A percentile compares a stretch with the other conserved stretches of the same genome.
phyloP scores from a whole-genome alignment of 345 rosid species.

The Brassica carinata region DNA sequence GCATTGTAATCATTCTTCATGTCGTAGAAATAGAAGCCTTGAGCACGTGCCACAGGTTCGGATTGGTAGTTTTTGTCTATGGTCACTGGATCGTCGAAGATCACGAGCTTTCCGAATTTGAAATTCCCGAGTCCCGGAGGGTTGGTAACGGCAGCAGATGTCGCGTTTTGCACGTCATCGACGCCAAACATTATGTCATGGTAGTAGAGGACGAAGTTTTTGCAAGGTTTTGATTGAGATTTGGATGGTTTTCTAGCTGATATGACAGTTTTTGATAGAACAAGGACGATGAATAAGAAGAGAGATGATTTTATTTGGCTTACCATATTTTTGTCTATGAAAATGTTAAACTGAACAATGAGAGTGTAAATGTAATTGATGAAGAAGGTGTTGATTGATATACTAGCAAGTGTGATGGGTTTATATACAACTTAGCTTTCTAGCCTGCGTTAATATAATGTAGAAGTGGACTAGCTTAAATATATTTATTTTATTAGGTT shows the following conservation, averaged over 20 bases:
- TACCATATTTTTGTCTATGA: conserved; percentile 2
- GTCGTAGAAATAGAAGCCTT: conserved; percentile 70
- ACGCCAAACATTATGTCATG: conserved; percentile 61
- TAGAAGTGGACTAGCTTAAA: conserved; percentile 13
- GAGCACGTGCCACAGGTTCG: conserved; percentile 53
- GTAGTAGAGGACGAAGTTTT: conserved; percentile 50
- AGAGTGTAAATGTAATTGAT: conserved; percentile 8
- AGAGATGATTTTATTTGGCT: conserved; percentile 22
- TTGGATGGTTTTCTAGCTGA: conserved; percentile 38
- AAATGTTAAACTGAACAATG: conserved; percentile 3
- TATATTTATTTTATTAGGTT: conserved; percentile 1
- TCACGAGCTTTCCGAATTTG: conserved; percentile 50
- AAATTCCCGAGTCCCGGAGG: conserved; percentile 46
- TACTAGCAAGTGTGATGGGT: conserved; percentile 11
- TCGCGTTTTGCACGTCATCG: conserved; percentile 49
- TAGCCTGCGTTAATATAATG: background rate
- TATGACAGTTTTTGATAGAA: conserved; percentile 21
- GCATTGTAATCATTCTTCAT: conserved; percentile 49
- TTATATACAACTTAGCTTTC: conserved; percentile 22
- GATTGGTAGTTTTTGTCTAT: conserved; percentile 48
- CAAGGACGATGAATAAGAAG: conserved; percentile 21
- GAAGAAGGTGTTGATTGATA: conserved; percentile 2
- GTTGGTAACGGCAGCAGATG: conserved; percentile 44
- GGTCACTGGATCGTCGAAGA: conserved; percentile 67
- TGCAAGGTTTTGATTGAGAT: conserved; percentile 53